Percentiles rank a stretch among this genome's conserved stretches.
Evolutionary conservation across 2,329 filamentous ascomycete genomes (phyloP).

Genomic region (Aspergillus persii): DNA sequence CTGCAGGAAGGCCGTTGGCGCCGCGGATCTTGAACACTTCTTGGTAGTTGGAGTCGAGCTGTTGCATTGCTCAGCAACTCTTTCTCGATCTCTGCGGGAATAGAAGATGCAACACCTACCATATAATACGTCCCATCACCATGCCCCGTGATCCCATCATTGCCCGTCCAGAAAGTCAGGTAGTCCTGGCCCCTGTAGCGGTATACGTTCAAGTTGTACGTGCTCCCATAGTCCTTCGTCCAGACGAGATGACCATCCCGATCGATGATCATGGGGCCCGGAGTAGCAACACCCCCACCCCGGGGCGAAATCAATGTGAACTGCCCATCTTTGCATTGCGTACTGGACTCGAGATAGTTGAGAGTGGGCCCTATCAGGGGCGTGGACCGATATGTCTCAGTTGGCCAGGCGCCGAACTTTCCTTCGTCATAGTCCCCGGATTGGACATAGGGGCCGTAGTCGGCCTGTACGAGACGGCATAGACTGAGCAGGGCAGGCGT

Average conservation of each 20-base stretch:
- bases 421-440: constrained; percentile 19
- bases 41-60: constrained; percentile 33
- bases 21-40: constrained; percentile 39
- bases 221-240: constrained; percentile 40
- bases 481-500: constrained; percentile 1
- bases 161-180: constrained; percentile 52
- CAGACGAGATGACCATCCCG: constrained; percentile 46
- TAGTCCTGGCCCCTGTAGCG: constrained; percentile 45
- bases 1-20: constrained; percentile 35
- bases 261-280: constrained; percentile 48
- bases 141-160: constrained; percentile 45
- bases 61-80: neutral
- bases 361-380: constrained; percentile 23
- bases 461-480: constrained; percentile 6
- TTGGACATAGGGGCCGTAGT: constrained; percentile 15
- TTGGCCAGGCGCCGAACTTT: constrained; percentile 24
- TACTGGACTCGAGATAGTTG: constrained; percentile 23
- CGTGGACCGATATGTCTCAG: constrained; percentile 25
- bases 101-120: constrained; percentile 23
- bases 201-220: constrained; percentile 49
- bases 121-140: constrained; percentile 49
- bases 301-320: constrained; percentile 44
- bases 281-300: constrained; percentile 30
- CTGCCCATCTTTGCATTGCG: constrained; percentile 37
- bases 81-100: too few relatives aligned